Percentiles rank a stretch among this genome's conserved stretches.
phyloP scores from a whole-genome alignment of 495 filamentous ascomycete genomes.

The Penicillium daleae region DNA sequence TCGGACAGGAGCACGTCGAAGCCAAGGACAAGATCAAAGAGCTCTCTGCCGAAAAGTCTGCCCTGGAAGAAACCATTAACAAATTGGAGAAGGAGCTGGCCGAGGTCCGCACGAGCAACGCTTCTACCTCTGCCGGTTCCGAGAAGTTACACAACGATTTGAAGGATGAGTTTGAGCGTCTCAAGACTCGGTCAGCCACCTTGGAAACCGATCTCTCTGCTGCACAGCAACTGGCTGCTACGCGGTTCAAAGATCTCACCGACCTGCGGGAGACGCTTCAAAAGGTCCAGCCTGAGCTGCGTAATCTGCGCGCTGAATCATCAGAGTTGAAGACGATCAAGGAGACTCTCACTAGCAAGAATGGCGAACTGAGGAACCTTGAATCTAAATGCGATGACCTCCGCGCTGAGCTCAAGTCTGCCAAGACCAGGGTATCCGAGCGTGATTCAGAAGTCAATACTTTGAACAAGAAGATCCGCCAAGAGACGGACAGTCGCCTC shows the following conservation, averaged over 20 bases:
- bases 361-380: slow-evolving; percentile 68
- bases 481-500: slow-evolving; percentile 71
- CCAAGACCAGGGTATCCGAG: slow-evolving; percentile 69
- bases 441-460: slow-evolving; percentile 76
- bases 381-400: slow-evolving; percentile 83
- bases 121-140: slow-evolving; percentile 49
- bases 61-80: slow-evolving; percentile 63
- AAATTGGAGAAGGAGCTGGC: slow-evolving; percentile 67
- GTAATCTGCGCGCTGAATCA: slow-evolving; percentile 72
- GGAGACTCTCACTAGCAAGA: slow-evolving; percentile 71
- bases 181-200: slow-evolving; percentile 68
- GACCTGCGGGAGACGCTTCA: slow-evolving; percentile 77
- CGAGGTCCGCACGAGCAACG: slow-evolving; percentile 59
- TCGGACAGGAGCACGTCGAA: slow-evolving; percentile 81
- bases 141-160: slow-evolving; percentile 62
- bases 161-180: slow-evolving; percentile 70
- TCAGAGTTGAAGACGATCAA: slow-evolving; percentile 69
- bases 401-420: slow-evolving; percentile 67
- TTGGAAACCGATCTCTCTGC: slow-evolving; percentile 85
- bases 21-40: slow-evolving; percentile 79
- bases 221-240: slow-evolving; percentile 80
- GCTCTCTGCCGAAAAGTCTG: slow-evolving; percentile 61
- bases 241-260: slow-evolving; percentile 84
- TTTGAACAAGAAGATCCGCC: slow-evolving; percentile 73
- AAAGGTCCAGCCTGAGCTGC: slow-evolving; percentile 84